Percentiles rank a stretch among this genome's conserved stretches.
These are phyloP conservation scores for Polytrichum formosum DNA, from an alignment of 225 moss, liverwort and hornwort species.

Conservation along the genomic window DNA sequence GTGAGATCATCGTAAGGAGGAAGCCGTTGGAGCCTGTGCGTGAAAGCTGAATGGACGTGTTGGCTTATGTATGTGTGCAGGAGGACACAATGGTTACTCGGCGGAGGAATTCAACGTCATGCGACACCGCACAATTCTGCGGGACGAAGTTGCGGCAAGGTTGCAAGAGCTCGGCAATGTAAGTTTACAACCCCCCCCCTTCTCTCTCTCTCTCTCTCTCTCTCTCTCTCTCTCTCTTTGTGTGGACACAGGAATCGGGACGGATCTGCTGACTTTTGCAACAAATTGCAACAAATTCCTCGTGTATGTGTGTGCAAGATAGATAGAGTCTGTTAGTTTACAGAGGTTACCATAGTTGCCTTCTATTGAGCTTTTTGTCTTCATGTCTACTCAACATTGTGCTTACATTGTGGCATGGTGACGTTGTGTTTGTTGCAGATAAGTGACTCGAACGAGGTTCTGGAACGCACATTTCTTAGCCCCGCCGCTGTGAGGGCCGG, in stretches of 20 bases:
- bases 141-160: slow-evolving; percentile 75
- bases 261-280: no score
- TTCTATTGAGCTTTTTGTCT: no score
- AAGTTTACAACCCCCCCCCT: slow-evolving; percentile 6
- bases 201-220: neutral
- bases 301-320: no score
- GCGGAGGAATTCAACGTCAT: slow-evolving; percentile 25
- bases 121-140: slow-evolving; percentile 50
- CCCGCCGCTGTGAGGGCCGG: slow-evolving; percentile 76
- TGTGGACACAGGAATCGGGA: neutral
- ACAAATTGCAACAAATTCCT: neutral
- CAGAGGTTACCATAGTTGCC: no score
- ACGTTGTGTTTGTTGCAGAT: slow-evolving; percentile 45
- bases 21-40: no score
- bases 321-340: no score
- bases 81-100: slow-evolving; percentile 7
- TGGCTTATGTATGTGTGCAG: slow-evolving; percentile 14
- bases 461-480: slow-evolving; percentile 85
- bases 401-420: neutral
- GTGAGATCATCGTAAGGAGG: no score
- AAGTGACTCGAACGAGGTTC: slow-evolving; percentile 59
- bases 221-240: neutral
- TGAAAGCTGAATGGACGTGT: slow-evolving; percentile 31
- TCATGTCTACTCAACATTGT: no score
- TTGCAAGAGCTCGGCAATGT: slow-evolving; percentile 79